Evolutionary conservation across 352 stramenopile species (phyloP).

Genomic region (Bremia lactucae): DNA sequence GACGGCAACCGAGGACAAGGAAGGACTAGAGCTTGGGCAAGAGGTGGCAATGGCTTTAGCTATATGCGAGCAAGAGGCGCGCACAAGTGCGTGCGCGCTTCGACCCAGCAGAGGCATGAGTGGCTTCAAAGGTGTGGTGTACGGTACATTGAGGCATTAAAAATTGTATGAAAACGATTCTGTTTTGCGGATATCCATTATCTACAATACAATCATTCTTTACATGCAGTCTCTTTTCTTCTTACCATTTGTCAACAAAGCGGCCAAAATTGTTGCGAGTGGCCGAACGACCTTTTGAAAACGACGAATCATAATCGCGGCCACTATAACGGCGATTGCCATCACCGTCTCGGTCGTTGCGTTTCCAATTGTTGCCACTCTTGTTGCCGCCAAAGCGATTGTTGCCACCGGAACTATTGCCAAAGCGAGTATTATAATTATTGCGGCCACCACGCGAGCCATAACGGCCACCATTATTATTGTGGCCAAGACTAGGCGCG

Average conservation of each 20-base stretch:
- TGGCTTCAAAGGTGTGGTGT: not conserved
- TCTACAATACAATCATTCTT: constrained; percentile 27
- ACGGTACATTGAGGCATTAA: not conserved
- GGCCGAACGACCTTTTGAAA: constrained; percentile 31
- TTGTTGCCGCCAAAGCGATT: constrained; percentile 18
- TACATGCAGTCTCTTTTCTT: constrained; percentile 1
- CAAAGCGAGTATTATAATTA: constrained; percentile 20
- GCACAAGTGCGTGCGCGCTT: constrained; percentile 3
- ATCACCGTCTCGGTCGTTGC: constrained; percentile 17
- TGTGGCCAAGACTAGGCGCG: constrained; percentile 12
- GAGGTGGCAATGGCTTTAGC: not conserved
- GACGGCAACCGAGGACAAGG: not conserved
- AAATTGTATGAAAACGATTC: not conserved
- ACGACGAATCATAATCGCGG: constrained; percentile 36
- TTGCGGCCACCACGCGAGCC: constrained; percentile 22
- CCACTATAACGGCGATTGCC: constrained; percentile 8
- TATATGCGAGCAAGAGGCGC: not conserved
- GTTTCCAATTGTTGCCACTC: constrained; percentile 16
- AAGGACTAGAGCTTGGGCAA: not conserved
- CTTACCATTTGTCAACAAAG: constrained; percentile 22
- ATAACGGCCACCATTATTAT: constrained; percentile 17
- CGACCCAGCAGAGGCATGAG: not conserved
- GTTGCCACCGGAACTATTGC: constrained; percentile 12
- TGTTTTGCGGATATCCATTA: constrained; percentile 21
- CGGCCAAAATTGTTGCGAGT: constrained; percentile 22